Evolutionary conservation across 371 early-diverging fungal genomes (phyloP).

Genomic region (Mucor lusitanicus): DNA sequence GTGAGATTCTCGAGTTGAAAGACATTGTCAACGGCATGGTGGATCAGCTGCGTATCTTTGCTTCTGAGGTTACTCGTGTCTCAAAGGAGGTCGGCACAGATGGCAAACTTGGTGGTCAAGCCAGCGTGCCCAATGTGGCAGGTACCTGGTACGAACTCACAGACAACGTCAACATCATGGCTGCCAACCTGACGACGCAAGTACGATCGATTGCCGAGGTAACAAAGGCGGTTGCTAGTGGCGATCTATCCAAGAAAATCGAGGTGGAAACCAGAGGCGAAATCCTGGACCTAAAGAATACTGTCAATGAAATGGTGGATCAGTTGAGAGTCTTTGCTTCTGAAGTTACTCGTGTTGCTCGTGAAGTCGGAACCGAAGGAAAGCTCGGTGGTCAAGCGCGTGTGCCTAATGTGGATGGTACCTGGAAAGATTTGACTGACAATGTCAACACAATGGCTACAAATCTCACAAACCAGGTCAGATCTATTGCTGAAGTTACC

Average conservation of each 20-base stretch:
- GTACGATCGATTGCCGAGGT: constrained; percentile 56
- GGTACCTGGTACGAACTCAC: constrained; percentile 39
- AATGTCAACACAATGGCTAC: constrained; percentile 56
- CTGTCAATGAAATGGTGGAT: constrained; percentile 36
- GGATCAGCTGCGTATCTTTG: too few species aligned
- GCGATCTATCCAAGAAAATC: constrained; percentile 31
- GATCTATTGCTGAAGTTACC: constrained; percentile 64
- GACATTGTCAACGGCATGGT: too few species aligned
- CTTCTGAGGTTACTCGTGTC: neutral
- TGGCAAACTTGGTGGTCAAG: constrained; percentile 11
- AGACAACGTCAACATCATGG: constrained; percentile 40
- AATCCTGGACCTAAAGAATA: constrained; percentile 36
- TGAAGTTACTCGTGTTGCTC: too few species aligned
- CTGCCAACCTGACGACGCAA: constrained; percentile 55
- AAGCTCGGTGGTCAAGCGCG: too few species aligned
- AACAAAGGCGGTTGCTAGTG: constrained; percentile 52
- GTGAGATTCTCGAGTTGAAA: constrained; percentile 41
- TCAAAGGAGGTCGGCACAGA: constrained; percentile 2
- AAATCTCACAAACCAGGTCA: constrained; percentile 57
- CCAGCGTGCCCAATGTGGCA: too few species aligned
- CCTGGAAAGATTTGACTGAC: too few species aligned
- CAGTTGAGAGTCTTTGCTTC: constrained; percentile 38
- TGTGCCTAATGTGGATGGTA: too few species aligned
- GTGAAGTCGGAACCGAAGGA: too few species aligned
- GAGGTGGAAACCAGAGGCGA: constrained; percentile 45